Percentiles rank a stretch among this genome's conserved stretches.
phyloP scores from a whole-genome alignment of 2,329 filamentous ascomycete genomes.

The Calonectria hawksworthii region DNA sequence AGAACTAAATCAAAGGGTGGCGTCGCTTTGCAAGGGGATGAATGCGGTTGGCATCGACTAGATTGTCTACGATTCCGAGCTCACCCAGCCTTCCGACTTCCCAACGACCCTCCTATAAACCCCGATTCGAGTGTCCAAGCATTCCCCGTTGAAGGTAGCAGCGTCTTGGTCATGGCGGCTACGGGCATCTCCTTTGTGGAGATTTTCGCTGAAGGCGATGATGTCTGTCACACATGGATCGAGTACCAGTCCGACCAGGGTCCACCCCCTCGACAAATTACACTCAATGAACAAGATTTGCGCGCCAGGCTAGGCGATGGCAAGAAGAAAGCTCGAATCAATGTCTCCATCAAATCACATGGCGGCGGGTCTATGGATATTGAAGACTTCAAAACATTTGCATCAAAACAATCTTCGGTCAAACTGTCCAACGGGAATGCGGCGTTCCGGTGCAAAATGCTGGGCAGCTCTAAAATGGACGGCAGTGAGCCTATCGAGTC shows the following conservation, averaged over 20 bases:
- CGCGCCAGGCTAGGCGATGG: slow-evolving; percentile 79
- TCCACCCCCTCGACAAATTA: slow-evolving; percentile 77
- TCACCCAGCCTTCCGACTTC: slow-evolving; percentile 90
- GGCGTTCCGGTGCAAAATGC: slow-evolving; percentile 81
- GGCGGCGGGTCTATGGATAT: slow-evolving; percentile 81
- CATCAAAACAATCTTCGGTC: slow-evolving; percentile 78
- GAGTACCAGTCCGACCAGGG: slow-evolving; percentile 79
- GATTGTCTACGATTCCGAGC: slow-evolving; percentile 90
- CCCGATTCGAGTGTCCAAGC: slow-evolving; percentile 85
- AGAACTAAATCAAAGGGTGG: slow-evolving; percentile 88
- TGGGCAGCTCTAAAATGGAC: slow-evolving; percentile 81
- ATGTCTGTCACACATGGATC: slow-evolving; percentile 83
- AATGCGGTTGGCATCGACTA: slow-evolving; percentile 92
- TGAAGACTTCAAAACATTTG: slow-evolving; percentile 80
- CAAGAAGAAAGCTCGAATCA: slow-evolving; percentile 79
- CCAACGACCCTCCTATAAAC: slow-evolving; percentile 76
- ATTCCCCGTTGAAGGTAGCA: slow-evolving; percentile 85
- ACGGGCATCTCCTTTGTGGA: slow-evolving; percentile 90
- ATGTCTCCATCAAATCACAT: slow-evolving; percentile 81
- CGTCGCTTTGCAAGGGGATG: slow-evolving; percentile 80
- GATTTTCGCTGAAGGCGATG: slow-evolving; percentile 84
- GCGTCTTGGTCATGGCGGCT: slow-evolving; percentile 81
- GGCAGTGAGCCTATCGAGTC: slow-evolving; percentile 79
- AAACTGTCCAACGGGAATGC: slow-evolving; percentile 79
- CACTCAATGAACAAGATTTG: slow-evolving; percentile 81